Conservation (phyloP, 441 rosid genomes). For the Adansonia rubrostipa region DNA sequence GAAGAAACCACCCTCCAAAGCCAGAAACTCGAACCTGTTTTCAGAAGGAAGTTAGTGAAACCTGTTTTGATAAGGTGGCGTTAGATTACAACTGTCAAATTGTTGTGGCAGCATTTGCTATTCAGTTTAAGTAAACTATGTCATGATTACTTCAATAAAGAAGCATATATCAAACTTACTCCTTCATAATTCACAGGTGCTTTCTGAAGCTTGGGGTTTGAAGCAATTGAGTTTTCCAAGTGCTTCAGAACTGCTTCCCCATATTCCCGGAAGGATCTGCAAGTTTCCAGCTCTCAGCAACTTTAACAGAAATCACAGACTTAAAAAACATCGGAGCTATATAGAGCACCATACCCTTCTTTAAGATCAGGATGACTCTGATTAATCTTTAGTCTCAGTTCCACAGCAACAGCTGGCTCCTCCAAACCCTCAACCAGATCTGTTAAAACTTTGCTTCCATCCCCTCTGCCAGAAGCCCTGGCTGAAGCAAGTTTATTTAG, state of each 20-base stretch:
- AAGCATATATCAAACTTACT: slow-evolving; percentile 46
- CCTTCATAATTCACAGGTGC: slow-evolving; percentile 93
- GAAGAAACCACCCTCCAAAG: slow-evolving; percentile 97
- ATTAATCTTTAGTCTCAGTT: slow-evolving; percentile 82
- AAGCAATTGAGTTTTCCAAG: slow-evolving; percentile 58
- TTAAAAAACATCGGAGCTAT: slow-evolving; percentile 20
- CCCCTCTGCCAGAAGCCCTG: slow-evolving; percentile 65
- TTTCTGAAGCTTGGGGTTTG: slow-evolving; percentile 67
- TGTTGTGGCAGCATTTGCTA: background rate
- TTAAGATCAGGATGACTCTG: slow-evolving; percentile 86
- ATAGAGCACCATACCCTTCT: slow-evolving; percentile 71
- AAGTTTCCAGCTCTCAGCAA: slow-evolving; percentile 22
- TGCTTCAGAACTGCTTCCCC: slow-evolving; percentile 88
- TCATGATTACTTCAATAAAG: background rate
- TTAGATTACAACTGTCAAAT: background rate
- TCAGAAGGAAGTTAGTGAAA: slow-evolving; percentile 8
- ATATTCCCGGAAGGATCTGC: slow-evolving; percentile 89
- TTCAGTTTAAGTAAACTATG: background rate
- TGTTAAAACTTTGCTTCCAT: slow-evolving; percentile 89
- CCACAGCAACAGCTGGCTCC: slow-evolving; percentile 78
- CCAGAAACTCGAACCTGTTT: slow-evolving; percentile 88
- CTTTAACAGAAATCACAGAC: slow-evolving; percentile 20
- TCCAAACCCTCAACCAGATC: slow-evolving; percentile 82
- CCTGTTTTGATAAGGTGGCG: background rate
- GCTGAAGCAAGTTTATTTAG: slow-evolving; percentile 95